phyloP scores from a whole-genome alignment of 192 early-diverging fungal genomes.

The Coemansia sp. region DNA sequence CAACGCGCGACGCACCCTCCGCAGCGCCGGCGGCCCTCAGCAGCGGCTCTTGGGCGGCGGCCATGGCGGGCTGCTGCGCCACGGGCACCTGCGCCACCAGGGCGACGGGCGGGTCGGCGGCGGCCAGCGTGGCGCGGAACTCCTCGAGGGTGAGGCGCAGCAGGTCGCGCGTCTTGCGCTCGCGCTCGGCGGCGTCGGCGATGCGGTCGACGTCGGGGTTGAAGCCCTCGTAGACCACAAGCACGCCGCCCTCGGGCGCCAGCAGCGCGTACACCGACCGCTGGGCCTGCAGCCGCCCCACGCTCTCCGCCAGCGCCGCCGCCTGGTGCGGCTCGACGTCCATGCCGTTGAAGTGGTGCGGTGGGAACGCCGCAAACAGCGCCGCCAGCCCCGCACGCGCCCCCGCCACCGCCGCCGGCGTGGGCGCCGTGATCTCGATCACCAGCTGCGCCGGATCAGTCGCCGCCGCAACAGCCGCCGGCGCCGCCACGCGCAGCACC shows the following conservation, averaged over 20 bases:
- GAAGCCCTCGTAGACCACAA: conserved; percentile 76
- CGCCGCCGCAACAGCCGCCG: conserved; percentile 28
- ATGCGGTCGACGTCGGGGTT: conserved; percentile 52
- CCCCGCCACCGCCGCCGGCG: conserved; percentile 59
- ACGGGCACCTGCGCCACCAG: conserved; percentile 63
- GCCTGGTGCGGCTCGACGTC: conserved; percentile 80
- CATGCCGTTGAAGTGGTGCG: conserved; percentile 63
- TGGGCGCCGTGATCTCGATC: conserved; percentile 79
- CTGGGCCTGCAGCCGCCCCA: conserved; percentile 64
- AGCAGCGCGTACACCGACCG: conserved; percentile 78
- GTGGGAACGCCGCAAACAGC: conserved; percentile 59
- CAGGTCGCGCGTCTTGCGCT: conserved; percentile 55
- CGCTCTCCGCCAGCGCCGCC: conserved; percentile 63
- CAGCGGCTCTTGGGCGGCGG: conserved; percentile 73
- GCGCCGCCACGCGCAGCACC: conserved; percentile 59
- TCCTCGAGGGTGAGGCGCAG: conserved; percentile 62
- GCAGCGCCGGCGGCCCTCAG: conserved; percentile 36
- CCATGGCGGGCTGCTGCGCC: conserved; percentile 75
- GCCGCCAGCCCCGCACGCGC: conserved; percentile 59
- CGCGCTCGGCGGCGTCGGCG: conserved; percentile 56
- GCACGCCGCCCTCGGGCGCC: conserved; percentile 66
- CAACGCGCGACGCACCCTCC: conserved; percentile 59
- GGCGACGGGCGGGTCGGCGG: conserved; percentile 67
- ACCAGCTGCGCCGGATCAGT: conserved; percentile 51
- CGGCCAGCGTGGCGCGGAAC: conserved; percentile 62